Evolutionary conservation across 2,329 filamentous ascomycete genomes (phyloP).

Genomic region (Talaromyces atroroseus): DNA sequence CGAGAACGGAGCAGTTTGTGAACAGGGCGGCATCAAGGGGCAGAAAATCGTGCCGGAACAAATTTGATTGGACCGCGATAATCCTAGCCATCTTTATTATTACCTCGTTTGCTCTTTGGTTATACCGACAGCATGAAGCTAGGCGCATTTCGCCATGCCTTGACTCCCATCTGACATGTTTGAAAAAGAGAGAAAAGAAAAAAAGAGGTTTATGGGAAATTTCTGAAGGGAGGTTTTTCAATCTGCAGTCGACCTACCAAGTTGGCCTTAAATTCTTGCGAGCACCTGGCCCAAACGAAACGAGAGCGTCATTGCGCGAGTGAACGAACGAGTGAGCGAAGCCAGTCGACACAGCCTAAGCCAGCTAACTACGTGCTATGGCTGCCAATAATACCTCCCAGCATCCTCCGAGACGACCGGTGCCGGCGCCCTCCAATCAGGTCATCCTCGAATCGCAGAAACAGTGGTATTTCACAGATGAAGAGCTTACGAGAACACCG

Average conservation of each 20-base stretch:
- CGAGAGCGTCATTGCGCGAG: not conserved
- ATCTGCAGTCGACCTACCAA: not conserved
- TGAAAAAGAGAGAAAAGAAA: conserved; percentile 5
- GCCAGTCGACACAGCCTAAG: not conserved
- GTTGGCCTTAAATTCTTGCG: not conserved
- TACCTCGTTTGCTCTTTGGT: not conserved
- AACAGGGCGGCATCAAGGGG: not conserved
- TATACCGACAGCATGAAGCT: conserved; percentile 1
- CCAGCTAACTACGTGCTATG: conserved; percentile 19
- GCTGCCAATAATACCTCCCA: conserved; percentile 25
- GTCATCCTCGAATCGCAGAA: conserved; percentile 52
- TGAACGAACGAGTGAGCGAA: not conserved
- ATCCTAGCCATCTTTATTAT: conserved; percentile 1
- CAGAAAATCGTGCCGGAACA: not conserved
- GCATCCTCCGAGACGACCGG: conserved; percentile 21
- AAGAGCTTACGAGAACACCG: conserved; percentile 76
- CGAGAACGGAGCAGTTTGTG: no score
- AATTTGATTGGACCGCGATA: conserved; percentile 1
- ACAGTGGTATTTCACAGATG: conserved; percentile 86
- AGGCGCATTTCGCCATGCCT: conserved; percentile 5
- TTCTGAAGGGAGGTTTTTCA: not conserved
- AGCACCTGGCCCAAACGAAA: not conserved
- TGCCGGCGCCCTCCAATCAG: conserved; percentile 38
- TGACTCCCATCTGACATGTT: not conserved
- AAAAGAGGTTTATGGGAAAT: not conserved